A percentile compares a stretch with the other conserved stretches of the same genome.
Evolutionary conservation across 1,284 basidiomycete species (phyloP).

Genomic region (Kalmanozyma brasiliensis): DNA sequence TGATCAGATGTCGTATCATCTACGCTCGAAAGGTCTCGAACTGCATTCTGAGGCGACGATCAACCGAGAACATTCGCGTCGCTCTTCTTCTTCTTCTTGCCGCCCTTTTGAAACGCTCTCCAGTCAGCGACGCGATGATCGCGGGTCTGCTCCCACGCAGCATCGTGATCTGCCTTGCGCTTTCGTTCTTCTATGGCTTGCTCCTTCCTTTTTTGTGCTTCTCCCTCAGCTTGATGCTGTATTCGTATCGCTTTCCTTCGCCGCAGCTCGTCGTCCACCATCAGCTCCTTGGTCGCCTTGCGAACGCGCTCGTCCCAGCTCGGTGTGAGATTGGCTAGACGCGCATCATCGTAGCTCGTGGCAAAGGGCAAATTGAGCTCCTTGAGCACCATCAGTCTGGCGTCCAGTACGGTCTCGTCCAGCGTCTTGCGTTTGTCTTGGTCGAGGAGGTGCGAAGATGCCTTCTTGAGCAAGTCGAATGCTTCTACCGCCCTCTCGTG

Average conservation of each 20-base stretch:
- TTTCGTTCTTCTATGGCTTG: constrained; percentile 69
- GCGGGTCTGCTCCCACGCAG: constrained; percentile 71
- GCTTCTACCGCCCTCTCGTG: constrained; percentile 72
- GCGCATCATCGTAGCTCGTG: constrained; percentile 67
- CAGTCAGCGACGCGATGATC: constrained; percentile 64
- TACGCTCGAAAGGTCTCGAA: too few species aligned
- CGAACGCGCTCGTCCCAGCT: constrained; percentile 70
- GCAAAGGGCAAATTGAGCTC: constrained; percentile 64
- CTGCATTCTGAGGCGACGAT: too few species aligned
- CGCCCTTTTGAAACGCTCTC: constrained; percentile 60
- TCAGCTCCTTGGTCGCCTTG: constrained; percentile 71
- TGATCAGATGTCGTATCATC: too few species aligned
- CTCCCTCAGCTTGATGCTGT: constrained; percentile 72
- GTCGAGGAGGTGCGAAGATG: constrained; percentile 67
- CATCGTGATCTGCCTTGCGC: constrained; percentile 69
- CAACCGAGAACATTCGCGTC: constrained; percentile 54
- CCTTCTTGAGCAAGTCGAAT: constrained; percentile 73
- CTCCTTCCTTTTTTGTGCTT: constrained; percentile 71
- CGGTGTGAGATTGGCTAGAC: constrained; percentile 68
- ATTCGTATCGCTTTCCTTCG: constrained; percentile 69
- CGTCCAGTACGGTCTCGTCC: constrained; percentile 68
- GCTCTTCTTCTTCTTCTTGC: constrained; percentile 60
- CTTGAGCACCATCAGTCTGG: constrained; percentile 68
- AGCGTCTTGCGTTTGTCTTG: constrained; percentile 64
- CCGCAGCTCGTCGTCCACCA: constrained; percentile 73